A percentile compares a stretch with the other conserved stretches of the same genome.
Evolutionary conservation across 306 rosid genomes (phyloP).

Genomic region (Sicyos edulis): DNA sequence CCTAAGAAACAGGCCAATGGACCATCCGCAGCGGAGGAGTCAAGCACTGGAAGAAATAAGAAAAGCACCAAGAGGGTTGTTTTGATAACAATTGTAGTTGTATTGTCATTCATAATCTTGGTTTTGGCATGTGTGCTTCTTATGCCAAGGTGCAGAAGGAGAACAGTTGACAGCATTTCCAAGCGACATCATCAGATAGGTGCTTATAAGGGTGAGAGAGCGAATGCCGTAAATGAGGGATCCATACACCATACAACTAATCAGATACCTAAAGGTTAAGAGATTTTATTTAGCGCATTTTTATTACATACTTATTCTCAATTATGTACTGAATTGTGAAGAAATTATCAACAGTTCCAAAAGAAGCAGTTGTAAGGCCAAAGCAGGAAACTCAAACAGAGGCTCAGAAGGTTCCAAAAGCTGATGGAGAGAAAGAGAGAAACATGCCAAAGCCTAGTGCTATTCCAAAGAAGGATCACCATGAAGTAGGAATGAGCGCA

Average conservation of each 20-base stretch:
- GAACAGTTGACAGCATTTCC: conserved; percentile 42
- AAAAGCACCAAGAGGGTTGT: conserved; percentile 52
- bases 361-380: conserved; percentile 41
- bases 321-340: conserved; percentile 3
- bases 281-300: background rate
- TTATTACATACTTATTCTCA: background rate
- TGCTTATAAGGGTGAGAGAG: conserved; percentile 58
- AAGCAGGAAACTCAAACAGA: conserved; percentile 46
- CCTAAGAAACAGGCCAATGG: conserved; percentile 43
- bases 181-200: conserved; percentile 51
- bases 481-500: conserved; percentile 41
- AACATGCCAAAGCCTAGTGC: conserved; percentile 33
- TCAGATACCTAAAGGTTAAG: conserved; percentile 58
- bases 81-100: conserved; percentile 61
- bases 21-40: conserved; percentile 47
- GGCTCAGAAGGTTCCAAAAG: conserved; percentile 46
- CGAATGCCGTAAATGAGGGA: conserved; percentile 38
- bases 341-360: conserved; percentile 35
- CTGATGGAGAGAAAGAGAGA: conserved; percentile 40
- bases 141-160: conserved; percentile 52
- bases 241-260: conserved; percentile 39
- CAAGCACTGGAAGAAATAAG: conserved; percentile 47
- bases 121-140: conserved; percentile 47
- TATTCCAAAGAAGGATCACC: conserved; percentile 47
- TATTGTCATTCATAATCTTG: conserved; percentile 44